Percentiles rank a stretch among this genome's conserved stretches.
Conservation (phyloP, 768 basidiomycete species). For the Kockovaella imperatae region DNA sequence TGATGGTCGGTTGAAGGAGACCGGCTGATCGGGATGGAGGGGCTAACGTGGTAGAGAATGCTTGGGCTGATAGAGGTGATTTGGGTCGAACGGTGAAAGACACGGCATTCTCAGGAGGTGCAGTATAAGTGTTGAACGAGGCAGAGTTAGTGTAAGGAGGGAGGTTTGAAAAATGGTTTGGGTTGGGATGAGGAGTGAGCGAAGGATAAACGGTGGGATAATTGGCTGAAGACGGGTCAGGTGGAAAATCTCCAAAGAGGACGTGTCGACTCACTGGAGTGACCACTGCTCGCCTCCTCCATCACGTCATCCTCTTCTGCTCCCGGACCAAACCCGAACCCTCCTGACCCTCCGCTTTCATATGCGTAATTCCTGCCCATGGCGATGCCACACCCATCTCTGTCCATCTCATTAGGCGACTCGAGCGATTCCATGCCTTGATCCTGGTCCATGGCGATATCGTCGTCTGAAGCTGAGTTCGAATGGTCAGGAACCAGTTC, state of each 20-base stretch:
- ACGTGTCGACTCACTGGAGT: background rate
- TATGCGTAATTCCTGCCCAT: conserved; percentile 10
- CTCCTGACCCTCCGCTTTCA: conserved; percentile 21
- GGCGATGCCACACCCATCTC: conserved; percentile 3
- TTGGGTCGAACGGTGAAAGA: conserved; percentile 6
- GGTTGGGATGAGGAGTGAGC: conserved; percentile 32
- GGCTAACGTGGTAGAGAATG: conserved; percentile 31
- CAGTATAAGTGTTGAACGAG: background rate
- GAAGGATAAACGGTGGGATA: conserved; percentile 15
- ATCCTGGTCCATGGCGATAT: conserved; percentile 27
- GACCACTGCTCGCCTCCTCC: conserved; percentile 5
- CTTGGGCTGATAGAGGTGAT: conserved; percentile 30
- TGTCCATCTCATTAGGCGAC: background rate
- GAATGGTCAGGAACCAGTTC: conserved; percentile 34
- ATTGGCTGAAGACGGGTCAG: background rate
- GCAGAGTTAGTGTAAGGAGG: conserved; percentile 4
- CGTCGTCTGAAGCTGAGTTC: conserved; percentile 33
- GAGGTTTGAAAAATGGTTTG: conserved; percentile 34
- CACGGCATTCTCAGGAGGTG: background rate
- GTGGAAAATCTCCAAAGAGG: background rate
- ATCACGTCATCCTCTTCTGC: conserved; percentile 35
- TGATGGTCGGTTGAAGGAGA: conserved; percentile 25
- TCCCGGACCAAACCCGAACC: conserved; percentile 37
- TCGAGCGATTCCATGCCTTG: conserved; percentile 18
- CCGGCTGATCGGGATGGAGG: conserved; percentile 13